Evolutionary conservation across 1,284 basidiomycete species (phyloP), one percentile per base, ranked within the genome.

Genomic region (Trichosporon sp.): DNA sequence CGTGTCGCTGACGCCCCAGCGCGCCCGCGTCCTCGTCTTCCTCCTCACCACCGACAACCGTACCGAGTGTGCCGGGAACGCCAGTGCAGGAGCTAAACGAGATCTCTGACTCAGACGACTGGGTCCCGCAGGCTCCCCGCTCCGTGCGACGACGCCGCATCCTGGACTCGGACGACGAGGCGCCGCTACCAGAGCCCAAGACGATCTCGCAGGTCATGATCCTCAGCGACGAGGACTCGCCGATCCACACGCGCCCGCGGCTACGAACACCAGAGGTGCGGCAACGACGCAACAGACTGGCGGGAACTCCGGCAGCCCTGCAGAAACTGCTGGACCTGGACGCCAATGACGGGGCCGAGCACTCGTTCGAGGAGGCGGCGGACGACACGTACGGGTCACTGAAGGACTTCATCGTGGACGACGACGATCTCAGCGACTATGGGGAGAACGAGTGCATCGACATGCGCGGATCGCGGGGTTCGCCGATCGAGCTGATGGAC

Each of bases 331-430:
- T 60, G 18, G 29, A 44, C 2, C 32, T 71, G 11, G 64, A 71
- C 32, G 62, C 38, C 13, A 2, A 29, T 13, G 67, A 35, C 18
- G 13, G 21, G 29, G 53, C 51, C 1, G n/a, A 18, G 1, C 27
- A 38, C n/a, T 5, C 18, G 3, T 25, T 29, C 42, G 64, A 60
- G 12, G 51, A 44, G 31, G 13, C n/a, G 12, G 21, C 8, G 1
- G n/a, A 62, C 31, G 64, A 66, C 27, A 44, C 62, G 38, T 42
- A 21, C 4, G 80, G 77, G 1, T 80, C 78, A 12, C 65, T 82
- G 63, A 53, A 69, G 31, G 80, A 80, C 65, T 82, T 82, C 67
- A 80, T 82, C 47, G 80, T 82, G 2, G 78, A 80, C 44, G 79
- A 80, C 65, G 74, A 77, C 32, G 76, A 76, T 23, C 78, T n/a